A percentile compares a stretch with the other conserved stretches of the same genome.
These are phyloP conservation scores for Paraphaeosphaeria minitans DNA, from an alignment of 2,329 filamentous ascomycete species.

Conservation along the genomic window DNA sequence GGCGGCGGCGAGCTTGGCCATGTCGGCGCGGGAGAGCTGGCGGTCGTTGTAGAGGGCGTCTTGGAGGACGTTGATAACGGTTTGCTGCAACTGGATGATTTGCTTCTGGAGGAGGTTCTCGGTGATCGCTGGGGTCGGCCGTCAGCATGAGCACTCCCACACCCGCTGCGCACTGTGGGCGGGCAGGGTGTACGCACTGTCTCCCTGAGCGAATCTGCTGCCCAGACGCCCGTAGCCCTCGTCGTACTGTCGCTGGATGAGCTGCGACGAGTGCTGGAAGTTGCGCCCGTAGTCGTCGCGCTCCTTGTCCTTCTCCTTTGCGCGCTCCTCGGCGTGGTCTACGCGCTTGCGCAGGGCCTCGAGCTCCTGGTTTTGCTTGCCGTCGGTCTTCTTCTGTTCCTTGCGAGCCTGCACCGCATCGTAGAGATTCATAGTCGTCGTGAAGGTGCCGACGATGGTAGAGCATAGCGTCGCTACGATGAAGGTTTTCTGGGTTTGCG, in stretches of 20 bases:
- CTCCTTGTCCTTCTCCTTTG: slow-evolving; percentile 27
- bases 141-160: slow-evolving; percentile 7
- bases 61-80: slow-evolving; percentile 51
- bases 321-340: slow-evolving; percentile 33
- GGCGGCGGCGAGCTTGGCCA: slow-evolving; percentile 47
- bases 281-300: slow-evolving; percentile 41
- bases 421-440: slow-evolving; percentile 51
- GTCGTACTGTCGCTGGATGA: slow-evolving; percentile 46
- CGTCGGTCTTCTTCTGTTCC: slow-evolving; percentile 46
- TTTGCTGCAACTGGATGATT: slow-evolving; percentile 51
- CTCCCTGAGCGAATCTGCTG: slow-evolving; percentile 45
- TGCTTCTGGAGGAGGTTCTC: slow-evolving; percentile 52
- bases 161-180: background rate
- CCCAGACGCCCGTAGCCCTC: slow-evolving; percentile 45
- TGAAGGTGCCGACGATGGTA: slow-evolving; percentile 53
- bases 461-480: slow-evolving; percentile 52
- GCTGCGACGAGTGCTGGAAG: slow-evolving; percentile 38
- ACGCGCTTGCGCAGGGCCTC: slow-evolving; percentile 39
- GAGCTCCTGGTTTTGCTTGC: slow-evolving; percentile 42
- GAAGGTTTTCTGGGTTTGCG: slow-evolving; percentile 49
- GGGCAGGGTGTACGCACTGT: slow-evolving; percentile 34
- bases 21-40: slow-evolving; percentile 46
- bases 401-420: slow-evolving; percentile 47
- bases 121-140: slow-evolving; percentile 40
- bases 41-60: slow-evolving; percentile 50